Base-by-base conservation (phyloP, 257 asterid species). In the Ballota nigra region DNA sequence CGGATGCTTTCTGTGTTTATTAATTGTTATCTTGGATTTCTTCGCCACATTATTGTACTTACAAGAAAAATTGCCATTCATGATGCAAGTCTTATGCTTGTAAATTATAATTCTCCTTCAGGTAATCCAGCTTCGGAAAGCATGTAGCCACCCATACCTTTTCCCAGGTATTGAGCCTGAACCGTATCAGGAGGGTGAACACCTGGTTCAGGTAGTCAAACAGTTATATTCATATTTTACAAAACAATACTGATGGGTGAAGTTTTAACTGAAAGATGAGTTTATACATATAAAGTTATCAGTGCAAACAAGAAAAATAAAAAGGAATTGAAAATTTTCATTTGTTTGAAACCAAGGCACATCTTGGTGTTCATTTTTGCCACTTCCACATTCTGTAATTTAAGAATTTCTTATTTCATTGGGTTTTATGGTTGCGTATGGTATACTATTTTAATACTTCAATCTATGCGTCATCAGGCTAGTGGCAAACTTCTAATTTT, bases 101-200 rank as follows among this genome's bases (percentile, higher is more conserved):
- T 49, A 38, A 78, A 64, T 10, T 77, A 57, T 59, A 38, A 53
- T 75, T 82, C 67, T 31, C 78, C 66, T 79, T 69, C 87, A 93
- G 98, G 97, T 91, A 70, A 86, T 93, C 78, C 98, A 93, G 83
- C 92, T 93, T 7, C 88, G 98, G 38, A 93, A 93, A 82, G 96
- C 98, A 63, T 93, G 98, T 70, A 93, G 96, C 78, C 98, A 94
- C 75, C 98, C 98, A 1, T 94, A 91, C 83, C 96, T 94, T 80
- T 94, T 94, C 76, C 92, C 92, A 5, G 97, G 97, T 70, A 91
- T 94, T 71, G 98, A 94, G 89, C 97, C 98, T 49, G 98, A 94
- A 72, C 98, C 98, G 16, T 94, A 85, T 81, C 90, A 89, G 86
- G 98, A 94, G 84, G 98, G 98, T 26, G 96, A 94, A 77, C 98